Evolutionary conservation across 1,284 basidiomycete genomes (phyloP).

Genomic region (Entoloma clypeatum): DNA sequence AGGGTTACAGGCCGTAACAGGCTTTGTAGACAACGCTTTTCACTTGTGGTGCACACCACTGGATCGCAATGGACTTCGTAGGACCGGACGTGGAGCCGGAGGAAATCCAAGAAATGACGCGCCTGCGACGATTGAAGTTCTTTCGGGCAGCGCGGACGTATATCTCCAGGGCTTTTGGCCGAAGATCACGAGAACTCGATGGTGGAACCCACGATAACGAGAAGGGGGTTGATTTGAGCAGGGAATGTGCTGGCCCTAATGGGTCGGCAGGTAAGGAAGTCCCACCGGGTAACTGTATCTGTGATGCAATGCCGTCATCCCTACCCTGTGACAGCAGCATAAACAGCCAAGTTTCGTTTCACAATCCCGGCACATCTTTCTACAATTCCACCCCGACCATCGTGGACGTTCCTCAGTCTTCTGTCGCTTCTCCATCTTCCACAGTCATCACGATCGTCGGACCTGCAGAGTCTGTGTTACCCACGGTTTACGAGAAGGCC

Average conservation of each 20-base stretch:
- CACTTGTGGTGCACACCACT: slow-evolving; percentile 50
- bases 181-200: neutral
- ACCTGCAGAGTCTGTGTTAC: neutral
- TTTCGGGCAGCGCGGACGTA: slow-evolving; percentile 10
- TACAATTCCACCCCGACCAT: slow-evolving; percentile 25
- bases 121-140: slow-evolving; percentile 24
- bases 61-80: slow-evolving; percentile 55
- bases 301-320: no score
- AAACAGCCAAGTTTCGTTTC: slow-evolving; percentile 28
- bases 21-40: slow-evolving; percentile 56
- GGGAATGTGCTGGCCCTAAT: neutral
- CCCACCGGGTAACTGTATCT: neutral
- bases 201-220: neutral
- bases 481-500: neutral
- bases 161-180: slow-evolving; percentile 7
- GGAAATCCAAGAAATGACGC: slow-evolving; percentile 42
- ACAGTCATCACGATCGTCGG: slow-evolving; percentile 7
- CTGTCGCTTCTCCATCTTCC: slow-evolving; percentile 11
- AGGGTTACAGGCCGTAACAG: slow-evolving; percentile 30
- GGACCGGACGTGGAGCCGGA: slow-evolving; percentile 59
- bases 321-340: no score
- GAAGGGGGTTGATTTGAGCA: neutral
- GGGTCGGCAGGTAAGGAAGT: neutral
- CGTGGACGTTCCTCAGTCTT: slow-evolving; percentile 10
- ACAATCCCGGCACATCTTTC: slow-evolving; percentile 22